Conservation (phyloP, 169 alveolate genomes). For the Plasmodium fragile region DNA sequence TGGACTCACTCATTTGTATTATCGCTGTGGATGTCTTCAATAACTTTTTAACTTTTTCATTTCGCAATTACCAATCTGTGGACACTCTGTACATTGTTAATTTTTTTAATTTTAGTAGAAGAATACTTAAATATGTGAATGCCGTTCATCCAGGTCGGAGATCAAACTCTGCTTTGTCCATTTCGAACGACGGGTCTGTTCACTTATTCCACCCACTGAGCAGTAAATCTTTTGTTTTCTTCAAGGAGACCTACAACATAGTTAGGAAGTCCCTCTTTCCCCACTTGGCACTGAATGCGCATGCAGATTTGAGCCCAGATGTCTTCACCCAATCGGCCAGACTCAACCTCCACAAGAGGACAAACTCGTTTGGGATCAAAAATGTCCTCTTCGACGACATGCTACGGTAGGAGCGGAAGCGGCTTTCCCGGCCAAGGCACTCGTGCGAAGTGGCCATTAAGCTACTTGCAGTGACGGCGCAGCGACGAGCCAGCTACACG, state of each 20-base stretch:
- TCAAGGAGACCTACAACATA: conserved; percentile 17
- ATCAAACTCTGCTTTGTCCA: conserved; percentile 36
- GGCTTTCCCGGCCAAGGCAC: too few species aligned
- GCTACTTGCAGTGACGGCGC: background rate
- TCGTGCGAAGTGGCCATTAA: background rate
- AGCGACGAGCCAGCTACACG: background rate
- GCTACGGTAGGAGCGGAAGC: background rate
- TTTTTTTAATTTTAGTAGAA: conserved; percentile 46
- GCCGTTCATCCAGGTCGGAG: conserved; percentile 16
- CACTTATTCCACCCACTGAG: conserved; percentile 30
- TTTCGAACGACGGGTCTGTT: conserved; percentile 49
- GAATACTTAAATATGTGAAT: conserved; percentile 53
- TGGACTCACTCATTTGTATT: conserved; percentile 15
- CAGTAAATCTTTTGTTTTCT: conserved; percentile 2
- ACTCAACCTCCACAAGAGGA: conserved; percentile 20
- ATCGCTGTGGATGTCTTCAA: conserved; percentile 68
- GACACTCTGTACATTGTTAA: conserved; percentile 26
- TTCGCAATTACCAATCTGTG: conserved; percentile 20
- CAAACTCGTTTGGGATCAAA: background rate
- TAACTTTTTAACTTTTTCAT: conserved; percentile 15
- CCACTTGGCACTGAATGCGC: conserved; percentile 21
- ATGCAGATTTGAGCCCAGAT: conserved; percentile 38
- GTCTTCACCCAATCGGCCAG: conserved; percentile 29
- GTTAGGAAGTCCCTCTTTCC: conserved; percentile 38
- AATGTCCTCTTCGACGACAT: conserved; percentile 33